Evolutionary conservation across 208 protist species (phyloP).

Genomic region (Acanthamoeba lugdunensis): DNA sequence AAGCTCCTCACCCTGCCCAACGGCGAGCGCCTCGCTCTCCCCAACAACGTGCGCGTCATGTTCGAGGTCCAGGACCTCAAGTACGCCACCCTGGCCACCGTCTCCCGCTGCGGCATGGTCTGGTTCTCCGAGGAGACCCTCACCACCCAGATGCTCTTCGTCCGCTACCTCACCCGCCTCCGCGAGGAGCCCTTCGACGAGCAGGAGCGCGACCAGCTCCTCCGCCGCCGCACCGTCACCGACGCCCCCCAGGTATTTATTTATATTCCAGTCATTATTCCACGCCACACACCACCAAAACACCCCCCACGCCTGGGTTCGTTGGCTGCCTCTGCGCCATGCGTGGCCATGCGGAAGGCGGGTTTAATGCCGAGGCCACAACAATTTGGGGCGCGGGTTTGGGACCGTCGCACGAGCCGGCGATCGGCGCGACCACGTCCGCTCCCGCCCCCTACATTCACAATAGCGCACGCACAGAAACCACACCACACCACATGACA

Average conservation of each 20-base stretch:
- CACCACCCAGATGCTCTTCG: conserved; percentile 90
- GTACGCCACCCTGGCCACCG: conserved; percentile 97
- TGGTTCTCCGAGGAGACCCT: conserved; percentile 96
- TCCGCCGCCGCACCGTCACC: neutral
- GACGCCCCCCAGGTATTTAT: neutral
- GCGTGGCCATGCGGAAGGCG: neutral
- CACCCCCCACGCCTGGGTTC: neutral
- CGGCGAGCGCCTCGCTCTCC: conserved; percentile 96
- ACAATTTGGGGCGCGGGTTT: neutral
- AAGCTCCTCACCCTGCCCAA: conserved; percentile 98
- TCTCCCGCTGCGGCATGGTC: conserved; percentile 98
- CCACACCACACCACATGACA: too few species aligned
- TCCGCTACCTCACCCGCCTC: conserved; percentile 82
- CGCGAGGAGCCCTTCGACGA: conserved; percentile 78
- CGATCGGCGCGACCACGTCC: neutral
- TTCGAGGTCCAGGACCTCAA: conserved; percentile 97
- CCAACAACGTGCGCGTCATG: conserved; percentile 96
- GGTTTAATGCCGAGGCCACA: neutral
- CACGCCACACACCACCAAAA: neutral
- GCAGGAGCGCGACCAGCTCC: conserved; percentile 73
- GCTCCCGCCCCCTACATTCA: neutral
- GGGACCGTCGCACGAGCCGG: neutral
- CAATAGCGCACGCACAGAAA: too few species aligned
- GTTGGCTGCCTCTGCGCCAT: neutral
- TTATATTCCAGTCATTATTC: too few species aligned